Conservation (phyloP, 345 rosid genomes). For the Eucalyptus pumila region DNA sequence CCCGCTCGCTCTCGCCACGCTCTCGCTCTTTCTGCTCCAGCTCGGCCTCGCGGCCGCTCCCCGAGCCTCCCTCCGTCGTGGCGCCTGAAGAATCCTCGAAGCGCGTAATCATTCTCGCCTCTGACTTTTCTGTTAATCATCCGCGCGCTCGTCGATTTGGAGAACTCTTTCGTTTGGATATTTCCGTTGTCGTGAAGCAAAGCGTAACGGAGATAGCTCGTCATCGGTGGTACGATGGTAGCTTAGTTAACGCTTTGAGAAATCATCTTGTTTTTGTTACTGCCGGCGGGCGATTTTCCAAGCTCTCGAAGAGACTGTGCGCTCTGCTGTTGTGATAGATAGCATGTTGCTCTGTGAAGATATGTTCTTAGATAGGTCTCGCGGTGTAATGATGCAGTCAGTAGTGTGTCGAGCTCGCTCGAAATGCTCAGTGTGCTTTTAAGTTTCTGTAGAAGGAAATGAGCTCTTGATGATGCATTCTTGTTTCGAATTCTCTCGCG, state of each 20-base stretch:
- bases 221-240: neutral
- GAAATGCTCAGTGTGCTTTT: neutral
- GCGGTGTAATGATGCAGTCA: neutral
- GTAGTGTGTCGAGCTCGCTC: neutral
- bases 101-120: neutral
- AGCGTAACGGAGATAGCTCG: neutral
- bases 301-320: neutral
- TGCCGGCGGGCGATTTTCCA: neutral
- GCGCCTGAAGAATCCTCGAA: neutral
- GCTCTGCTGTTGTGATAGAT: neutral
- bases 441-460: neutral
- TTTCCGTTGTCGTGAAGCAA: neutral
- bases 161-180: neutral
- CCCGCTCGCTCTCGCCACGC: neutral
- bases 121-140: neutral
- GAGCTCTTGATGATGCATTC: neutral
- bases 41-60: neutral
- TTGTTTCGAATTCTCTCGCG: neutral
- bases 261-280: neutral
- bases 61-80: neutral
- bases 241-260: neutral
- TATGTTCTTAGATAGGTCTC: neutral
- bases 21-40: neutral
- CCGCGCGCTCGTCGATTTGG: neutral
- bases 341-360: neutral